phyloP scores from a whole-genome alignment of 106 monocot genomes.

The Dioscorea zingiberensis region DNA sequence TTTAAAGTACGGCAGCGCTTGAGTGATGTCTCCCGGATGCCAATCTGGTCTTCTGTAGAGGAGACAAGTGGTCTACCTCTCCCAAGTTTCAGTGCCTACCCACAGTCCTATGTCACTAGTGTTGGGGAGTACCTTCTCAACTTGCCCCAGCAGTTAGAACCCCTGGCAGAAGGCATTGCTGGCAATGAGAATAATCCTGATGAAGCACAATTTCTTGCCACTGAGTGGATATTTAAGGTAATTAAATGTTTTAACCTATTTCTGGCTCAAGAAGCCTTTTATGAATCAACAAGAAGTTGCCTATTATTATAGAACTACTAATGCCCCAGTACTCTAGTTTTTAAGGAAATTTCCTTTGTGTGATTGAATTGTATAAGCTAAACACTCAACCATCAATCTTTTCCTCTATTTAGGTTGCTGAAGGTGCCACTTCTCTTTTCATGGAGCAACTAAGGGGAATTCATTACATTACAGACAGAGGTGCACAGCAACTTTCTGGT shows the following conservation, averaged over 20 bases:
- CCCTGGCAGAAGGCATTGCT: conserved; percentile 74
- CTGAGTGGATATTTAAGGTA: conserved; percentile 99
- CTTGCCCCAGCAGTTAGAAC: conserved; percentile 90
- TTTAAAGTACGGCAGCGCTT: conserved; percentile 80
- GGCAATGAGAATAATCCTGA: conserved; percentile 46
- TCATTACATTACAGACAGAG: conserved; percentile 81
- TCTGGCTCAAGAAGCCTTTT: background rate
- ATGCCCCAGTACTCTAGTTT: no score
- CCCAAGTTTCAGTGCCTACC: conserved; percentile 93
- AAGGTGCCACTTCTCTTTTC: conserved; percentile 85
- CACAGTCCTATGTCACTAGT: conserved; percentile 89
- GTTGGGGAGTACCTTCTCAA: conserved; percentile 96
- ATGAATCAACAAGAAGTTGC: no score
- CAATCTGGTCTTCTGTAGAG: conserved; percentile 91
- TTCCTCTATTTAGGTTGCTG: conserved; percentile 58
- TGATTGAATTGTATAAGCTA: background rate
- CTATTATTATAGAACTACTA: no score
- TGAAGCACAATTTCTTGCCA: conserved; percentile 90
- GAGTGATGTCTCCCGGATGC: conserved; percentile 66
- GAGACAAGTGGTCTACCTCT: conserved; percentile 69
- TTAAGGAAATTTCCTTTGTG: no score
- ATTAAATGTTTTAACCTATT: conserved; percentile 2
- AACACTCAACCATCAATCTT: background rate
- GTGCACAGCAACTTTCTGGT: conserved; percentile 78
- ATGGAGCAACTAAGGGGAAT: conserved; percentile 96